These are phyloP conservation scores for Nannochloropsis gaditana DNA, from an alignment of 108 stramenopile species.

Conservation along the genomic window DNA sequence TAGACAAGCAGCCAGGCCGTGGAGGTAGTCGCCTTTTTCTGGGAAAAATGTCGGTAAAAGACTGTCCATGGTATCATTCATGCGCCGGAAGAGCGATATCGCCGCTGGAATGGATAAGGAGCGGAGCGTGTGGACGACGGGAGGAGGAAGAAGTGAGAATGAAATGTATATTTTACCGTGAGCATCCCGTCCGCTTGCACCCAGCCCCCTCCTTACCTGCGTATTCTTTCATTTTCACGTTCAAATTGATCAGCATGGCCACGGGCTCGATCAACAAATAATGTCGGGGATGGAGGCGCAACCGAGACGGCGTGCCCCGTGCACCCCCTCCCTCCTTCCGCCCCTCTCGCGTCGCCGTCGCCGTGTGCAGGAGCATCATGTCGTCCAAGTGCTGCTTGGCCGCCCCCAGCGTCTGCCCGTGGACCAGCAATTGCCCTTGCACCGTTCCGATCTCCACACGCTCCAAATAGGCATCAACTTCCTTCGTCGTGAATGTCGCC, in stretches of 20 bases:
- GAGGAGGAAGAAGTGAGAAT: not conserved
- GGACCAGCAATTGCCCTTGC: not conserved
- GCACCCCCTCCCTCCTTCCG: not conserved
- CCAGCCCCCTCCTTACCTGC: slow-evolving; percentile 3
- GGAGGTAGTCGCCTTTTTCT: not conserved
- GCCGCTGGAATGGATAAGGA: not conserved
- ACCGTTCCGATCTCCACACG: not conserved
- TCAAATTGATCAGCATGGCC: not conserved
- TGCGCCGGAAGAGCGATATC: not conserved
- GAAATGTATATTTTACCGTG: too few relatives aligned
- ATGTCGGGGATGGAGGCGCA: not conserved
- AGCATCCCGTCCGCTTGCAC: not conserved
- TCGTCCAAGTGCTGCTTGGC: not conserved
- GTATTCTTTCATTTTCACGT: not conserved
- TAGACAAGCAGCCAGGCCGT: not conserved
- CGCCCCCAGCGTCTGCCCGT: not conserved
- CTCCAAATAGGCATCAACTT: not conserved
- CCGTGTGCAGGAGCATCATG: not conserved
- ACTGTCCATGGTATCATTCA: not conserved
- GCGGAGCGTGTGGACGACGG: not conserved
- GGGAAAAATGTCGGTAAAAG: not conserved
- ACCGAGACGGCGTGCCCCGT: not conserved
- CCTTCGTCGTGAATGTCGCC: not conserved
- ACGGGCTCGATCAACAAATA: not conserved
- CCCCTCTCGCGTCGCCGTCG: not conserved